A percentile compares a stretch with the other conserved stretches of the same genome.
phyloP scores from a whole-genome alignment of 176 grass and related monocot genomes.

The Carex myosuroides region DNA sequence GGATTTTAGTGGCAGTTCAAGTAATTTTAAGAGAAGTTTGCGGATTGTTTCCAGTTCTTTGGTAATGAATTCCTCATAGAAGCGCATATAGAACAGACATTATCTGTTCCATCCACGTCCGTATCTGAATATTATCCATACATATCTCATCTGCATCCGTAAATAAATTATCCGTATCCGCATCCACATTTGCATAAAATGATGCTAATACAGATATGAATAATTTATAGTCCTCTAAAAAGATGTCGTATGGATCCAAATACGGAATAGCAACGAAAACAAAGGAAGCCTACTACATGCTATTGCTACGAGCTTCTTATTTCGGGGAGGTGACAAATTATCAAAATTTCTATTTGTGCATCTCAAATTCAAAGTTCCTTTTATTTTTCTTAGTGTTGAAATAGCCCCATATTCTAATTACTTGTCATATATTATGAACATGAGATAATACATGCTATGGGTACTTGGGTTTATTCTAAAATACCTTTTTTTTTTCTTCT shows the following conservation, averaged over 20 bases:
- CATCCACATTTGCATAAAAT: background rate
- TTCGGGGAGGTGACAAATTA: background rate
- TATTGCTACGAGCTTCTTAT: background rate
- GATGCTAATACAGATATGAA: background rate
- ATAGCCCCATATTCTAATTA: background rate
- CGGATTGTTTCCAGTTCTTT: background rate
- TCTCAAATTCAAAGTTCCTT: background rate
- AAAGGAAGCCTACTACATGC: background rate
- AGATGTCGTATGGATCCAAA: background rate
- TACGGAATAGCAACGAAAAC: background rate
- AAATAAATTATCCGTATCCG: background rate
- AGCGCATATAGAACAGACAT: background rate
- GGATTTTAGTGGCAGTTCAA: background rate
- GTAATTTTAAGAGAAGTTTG: background rate
- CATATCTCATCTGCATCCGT: background rate
- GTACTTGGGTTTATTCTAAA: too few relatives aligned
- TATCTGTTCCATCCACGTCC: background rate
- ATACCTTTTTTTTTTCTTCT: too few relatives aligned
- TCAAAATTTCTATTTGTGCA: background rate
- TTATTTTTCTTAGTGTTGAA: background rate
- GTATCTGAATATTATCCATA: background rate
- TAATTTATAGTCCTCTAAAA: background rate
- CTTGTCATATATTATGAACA: too few relatives aligned
- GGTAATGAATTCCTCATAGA: background rate
- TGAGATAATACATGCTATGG: too few relatives aligned